Evolutionary conservation across 139 green algal genomes (phyloP).

Genomic region (Trebouxia sp.): DNA sequence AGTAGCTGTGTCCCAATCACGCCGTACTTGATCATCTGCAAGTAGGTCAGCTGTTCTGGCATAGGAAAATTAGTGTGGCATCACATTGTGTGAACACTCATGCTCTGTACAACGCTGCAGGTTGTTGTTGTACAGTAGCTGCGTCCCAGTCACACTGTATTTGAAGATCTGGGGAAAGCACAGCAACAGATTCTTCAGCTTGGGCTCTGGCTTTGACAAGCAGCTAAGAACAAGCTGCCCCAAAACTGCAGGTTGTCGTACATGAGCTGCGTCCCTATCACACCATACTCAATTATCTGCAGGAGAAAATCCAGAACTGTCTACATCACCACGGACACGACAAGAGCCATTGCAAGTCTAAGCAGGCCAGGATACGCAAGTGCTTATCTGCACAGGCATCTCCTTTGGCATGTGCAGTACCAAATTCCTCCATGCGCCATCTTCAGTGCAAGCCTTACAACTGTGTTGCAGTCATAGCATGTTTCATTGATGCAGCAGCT

Average conservation of each 20-base stretch:
- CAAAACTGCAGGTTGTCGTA: conserved; percentile 71
- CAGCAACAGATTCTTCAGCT: conserved; percentile 32
- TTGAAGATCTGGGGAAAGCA: conserved; percentile 77
- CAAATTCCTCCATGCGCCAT: no score
- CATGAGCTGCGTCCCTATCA: conserved; percentile 58
- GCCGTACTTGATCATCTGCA: conserved; percentile 89
- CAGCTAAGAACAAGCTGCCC: conserved; percentile 32
- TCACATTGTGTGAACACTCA: background rate
- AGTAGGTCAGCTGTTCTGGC: background rate
- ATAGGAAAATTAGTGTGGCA: background rate
- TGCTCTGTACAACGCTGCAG: conserved; percentile 59
- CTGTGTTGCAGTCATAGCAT: no score
- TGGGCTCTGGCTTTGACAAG: conserved; percentile 79
- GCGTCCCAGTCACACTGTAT: conserved; percentile 77
- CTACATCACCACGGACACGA: no score
- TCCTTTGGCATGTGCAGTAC: no score
- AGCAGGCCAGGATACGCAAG: no score
- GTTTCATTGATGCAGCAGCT: no score
- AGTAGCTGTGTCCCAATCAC: conserved; percentile 61
- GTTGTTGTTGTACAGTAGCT: conserved; percentile 57
- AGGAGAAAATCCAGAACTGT: background rate
- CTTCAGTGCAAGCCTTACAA: no score
- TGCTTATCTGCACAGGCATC: no score
- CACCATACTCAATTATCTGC: conserved; percentile 89
- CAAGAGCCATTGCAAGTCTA: no score